phyloP scores from a whole-genome alignment of 2,329 filamentous ascomycete species.

The Keithomyces neogunnii region DNA sequence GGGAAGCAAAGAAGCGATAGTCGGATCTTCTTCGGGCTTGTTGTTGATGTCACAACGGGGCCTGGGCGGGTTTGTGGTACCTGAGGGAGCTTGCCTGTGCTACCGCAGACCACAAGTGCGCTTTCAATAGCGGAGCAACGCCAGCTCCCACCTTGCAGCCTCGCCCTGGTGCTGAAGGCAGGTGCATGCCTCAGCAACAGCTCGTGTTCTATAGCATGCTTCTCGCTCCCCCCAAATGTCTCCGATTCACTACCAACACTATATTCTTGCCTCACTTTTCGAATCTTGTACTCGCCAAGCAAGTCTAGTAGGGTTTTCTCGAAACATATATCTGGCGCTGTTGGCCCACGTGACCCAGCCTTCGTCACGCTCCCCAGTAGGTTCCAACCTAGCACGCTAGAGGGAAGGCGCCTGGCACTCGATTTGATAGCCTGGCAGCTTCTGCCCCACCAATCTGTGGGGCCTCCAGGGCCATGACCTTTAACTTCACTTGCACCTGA shows the following conservation, averaged over 20 bases:
- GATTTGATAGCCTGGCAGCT: background rate
- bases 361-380: background rate
- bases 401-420: background rate
- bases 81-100: background rate
- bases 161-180: too few species aligned
- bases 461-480: background rate
- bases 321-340: too few species aligned
- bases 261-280: too few species aligned
- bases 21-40: constrained; percentile 21
- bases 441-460: background rate
- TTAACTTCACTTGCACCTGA: background rate
- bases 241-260: too few species aligned
- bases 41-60: constrained; percentile 4
- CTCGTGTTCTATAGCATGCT: too few species aligned
- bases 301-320: background rate
- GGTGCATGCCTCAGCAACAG: too few species aligned
- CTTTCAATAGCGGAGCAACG: too few species aligned
- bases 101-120: too few species aligned
- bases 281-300: background rate
- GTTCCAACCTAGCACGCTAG: background rate
- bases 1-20: constrained; percentile 14
- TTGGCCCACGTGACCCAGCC: background rate
- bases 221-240: too few species aligned
- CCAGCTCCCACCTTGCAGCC: too few species aligned
- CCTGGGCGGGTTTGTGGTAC: background rate